These are phyloP conservation scores for Colletotrichum sp. DNA, from an alignment of 2,329 filamentous ascomycete genomes.

Conservation along the genomic window DNA sequence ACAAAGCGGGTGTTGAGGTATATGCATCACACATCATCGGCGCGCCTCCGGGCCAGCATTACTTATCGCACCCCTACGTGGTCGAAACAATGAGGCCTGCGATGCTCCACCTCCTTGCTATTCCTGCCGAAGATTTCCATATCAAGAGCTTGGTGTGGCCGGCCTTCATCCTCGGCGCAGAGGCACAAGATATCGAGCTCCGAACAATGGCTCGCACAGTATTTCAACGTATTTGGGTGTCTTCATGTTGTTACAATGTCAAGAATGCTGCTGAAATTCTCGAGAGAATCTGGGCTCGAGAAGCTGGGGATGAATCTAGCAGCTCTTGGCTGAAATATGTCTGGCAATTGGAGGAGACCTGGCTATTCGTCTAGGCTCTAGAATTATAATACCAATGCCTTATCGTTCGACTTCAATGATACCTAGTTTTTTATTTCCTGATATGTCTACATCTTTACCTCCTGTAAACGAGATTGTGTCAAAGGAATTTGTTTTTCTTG, in stretches of 20 bases:
- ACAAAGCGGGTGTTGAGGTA: slow-evolving; percentile 6
- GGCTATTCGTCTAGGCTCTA: slow-evolving; percentile 1
- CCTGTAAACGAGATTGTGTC: neutral
- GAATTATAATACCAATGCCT: neutral
- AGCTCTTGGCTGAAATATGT: slow-evolving; percentile 1
- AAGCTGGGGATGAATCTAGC: neutral
- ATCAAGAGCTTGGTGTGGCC: slow-evolving; percentile 17
- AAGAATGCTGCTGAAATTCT: slow-evolving; percentile 1
- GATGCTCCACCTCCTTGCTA: neutral
- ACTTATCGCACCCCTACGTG: neutral
- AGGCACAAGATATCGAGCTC: neutral
- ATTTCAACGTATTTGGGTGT: slow-evolving; percentile 5
- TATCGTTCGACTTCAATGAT: neutral
- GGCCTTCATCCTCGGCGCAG: slow-evolving; percentile 2
- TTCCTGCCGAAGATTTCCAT: slow-evolving; percentile 1
- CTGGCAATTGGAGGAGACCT: slow-evolving; percentile 8
- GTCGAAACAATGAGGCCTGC: neutral
- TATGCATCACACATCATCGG: neutral
- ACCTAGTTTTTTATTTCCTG: neutral
- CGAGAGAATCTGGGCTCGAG: slow-evolving; percentile 1
- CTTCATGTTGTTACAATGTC: slow-evolving; percentile 11
- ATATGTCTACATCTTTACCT: neutral
- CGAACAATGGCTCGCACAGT: neutral
- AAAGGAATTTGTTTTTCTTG: neutral
- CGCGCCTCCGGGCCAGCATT: neutral